Evolutionary conservation across 2,329 filamentous ascomycete species (phyloP), one percentile per base, ranked within the genome.

Genomic region (Alternaria hordeiaustralica): DNA sequence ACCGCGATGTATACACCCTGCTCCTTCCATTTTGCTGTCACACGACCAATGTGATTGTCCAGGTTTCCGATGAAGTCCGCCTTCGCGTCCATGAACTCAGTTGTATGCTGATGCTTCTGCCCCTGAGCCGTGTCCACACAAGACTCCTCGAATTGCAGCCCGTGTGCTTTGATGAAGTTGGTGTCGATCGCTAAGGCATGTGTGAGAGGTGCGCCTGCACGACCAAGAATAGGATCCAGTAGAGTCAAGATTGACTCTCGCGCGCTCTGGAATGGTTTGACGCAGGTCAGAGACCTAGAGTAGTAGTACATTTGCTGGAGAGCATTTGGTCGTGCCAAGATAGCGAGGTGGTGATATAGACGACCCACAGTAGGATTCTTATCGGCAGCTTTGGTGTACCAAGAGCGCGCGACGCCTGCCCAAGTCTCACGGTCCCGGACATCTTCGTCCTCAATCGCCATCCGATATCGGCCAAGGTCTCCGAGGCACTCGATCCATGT

Each of bases 401-500:
- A 98, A 45, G 90, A 89, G 0, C 90, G 84, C 0, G 92, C 91
- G 0, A 97, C 92, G 0, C 87, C 86, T 0, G 91, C 92, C 95
- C 95, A 98, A 0, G 89, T 87, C 53, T 97, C 92, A 1, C 92
- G 84, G 59, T 95, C 91, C 3, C 87, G 81, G 20, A 92, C 85
- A 65, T 96, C 90, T 25, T 91, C 88, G 44, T 97, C 92, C 76
- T 97, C 94, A 47, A 97, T 94, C 0, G 94, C 93, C 94, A 97
- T 97, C 1, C 90, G 85, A 71, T 96, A 97, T 20, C 94, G 85
- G 0, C 90, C 91, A 0, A 98, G 80, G 74, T 98, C 94, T 0
- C 95, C 95, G 0, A 98, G 82, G 57, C 94, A 97, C 69, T 97
- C 95, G 9, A 97, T 92, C 95, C 95, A 98, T 0, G 92, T 97